phyloP scores from a whole-genome alignment of 106 monocot species.

The Posidonia australis region DNA sequence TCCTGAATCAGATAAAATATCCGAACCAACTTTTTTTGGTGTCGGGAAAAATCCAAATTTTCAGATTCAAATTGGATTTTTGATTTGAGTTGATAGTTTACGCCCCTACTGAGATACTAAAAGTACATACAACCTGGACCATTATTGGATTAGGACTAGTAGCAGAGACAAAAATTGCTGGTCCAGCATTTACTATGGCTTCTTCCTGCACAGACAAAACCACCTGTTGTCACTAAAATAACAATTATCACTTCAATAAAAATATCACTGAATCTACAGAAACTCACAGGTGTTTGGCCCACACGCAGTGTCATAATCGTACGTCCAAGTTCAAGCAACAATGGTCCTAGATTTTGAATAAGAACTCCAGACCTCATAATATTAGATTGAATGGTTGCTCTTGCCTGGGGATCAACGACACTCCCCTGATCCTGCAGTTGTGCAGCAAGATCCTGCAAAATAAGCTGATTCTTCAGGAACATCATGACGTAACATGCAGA shows the following conservation, averaged over 20 bases:
- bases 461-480: background rate
- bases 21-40: too few relatives aligned
- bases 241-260: background rate
- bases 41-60: too few relatives aligned
- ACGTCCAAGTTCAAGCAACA: slow-evolving; percentile 89
- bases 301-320: slow-evolving; percentile 78
- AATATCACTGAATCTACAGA: slow-evolving; percentile 2
- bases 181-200: slow-evolving; percentile 81
- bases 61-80: too few relatives aligned
- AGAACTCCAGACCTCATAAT: slow-evolving; percentile 53
- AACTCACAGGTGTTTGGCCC: slow-evolving; percentile 71
- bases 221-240: background rate
- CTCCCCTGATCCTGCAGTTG: slow-evolving; percentile 44
- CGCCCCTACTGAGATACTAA: too few relatives aligned
- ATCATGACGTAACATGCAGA: background rate
- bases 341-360: slow-evolving; percentile 69
- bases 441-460: slow-evolving; percentile 56
- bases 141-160: slow-evolving; percentile 76
- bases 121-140: slow-evolving; percentile 62
- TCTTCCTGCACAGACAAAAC: slow-evolving; percentile 16
- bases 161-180: slow-evolving; percentile 80
- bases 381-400: slow-evolving; percentile 48
- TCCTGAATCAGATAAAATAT: too few relatives aligned
- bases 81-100: too few relatives aligned
- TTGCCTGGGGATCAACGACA: slow-evolving; percentile 26